A percentile compares a stretch with the other conserved stretches of the same genome.
Conservation (phyloP, 495 filamentous ascomycete species). For the Penicillium silybi region DNA sequence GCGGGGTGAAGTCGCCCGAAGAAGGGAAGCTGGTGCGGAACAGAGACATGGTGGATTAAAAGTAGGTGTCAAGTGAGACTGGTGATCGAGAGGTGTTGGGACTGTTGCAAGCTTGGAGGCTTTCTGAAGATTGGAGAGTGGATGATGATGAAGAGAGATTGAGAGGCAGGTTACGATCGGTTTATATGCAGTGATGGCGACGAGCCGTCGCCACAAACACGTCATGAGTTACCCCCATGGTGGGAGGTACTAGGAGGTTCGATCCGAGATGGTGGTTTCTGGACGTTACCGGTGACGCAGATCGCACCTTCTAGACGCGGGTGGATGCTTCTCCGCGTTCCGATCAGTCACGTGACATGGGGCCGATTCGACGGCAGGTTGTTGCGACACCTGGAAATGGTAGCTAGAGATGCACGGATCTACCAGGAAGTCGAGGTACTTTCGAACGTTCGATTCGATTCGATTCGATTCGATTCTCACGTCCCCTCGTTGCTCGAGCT, state of each 20-base stretch:
- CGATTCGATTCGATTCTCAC: no score
- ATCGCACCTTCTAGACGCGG: not conserved
- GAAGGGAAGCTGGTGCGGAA: conserved; percentile 31
- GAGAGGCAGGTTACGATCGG: not conserved
- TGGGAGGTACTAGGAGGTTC: not conserved
- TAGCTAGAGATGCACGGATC: no score
- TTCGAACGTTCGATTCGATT: not conserved
- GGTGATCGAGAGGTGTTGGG: not conserved
- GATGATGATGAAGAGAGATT: not conserved
- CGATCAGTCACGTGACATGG: conserved; percentile 24
- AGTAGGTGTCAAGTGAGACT: conserved; percentile 1
- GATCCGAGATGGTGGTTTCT: not conserved
- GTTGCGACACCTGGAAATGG: not conserved
- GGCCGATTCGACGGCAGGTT: not conserved
- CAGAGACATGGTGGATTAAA: conserved; percentile 34
- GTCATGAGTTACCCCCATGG: not conserved
- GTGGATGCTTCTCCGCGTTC: conserved; percentile 30
- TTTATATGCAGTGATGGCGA: conserved; percentile 11
- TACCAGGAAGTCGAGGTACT: not conserved
- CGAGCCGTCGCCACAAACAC: not conserved
- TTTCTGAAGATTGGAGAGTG: not conserved
- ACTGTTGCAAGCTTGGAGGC: conserved; percentile 4
- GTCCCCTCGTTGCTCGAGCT: not conserved
- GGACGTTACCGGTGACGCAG: no score
- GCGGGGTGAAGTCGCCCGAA: conserved; percentile 35